These are phyloP conservation scores for Termitomyces eurrhizus DNA, from an alignment of 768 basidiomycete species.

Conservation along the genomic window DNA sequence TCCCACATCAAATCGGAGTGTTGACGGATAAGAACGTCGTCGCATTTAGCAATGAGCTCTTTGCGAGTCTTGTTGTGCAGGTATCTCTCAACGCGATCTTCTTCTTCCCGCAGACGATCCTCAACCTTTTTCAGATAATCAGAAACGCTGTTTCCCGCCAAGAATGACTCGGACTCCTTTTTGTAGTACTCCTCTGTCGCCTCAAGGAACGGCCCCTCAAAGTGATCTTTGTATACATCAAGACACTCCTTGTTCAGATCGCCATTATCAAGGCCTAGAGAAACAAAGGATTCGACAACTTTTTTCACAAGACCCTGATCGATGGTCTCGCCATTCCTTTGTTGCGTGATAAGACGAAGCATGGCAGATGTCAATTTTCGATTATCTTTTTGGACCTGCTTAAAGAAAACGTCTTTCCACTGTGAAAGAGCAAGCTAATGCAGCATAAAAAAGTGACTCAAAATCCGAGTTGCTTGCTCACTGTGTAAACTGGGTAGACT, in stretches of 20 bases:
- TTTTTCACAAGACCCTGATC: conserved; percentile 97
- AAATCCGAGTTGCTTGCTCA: conserved; percentile 33
- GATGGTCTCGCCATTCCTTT: conserved; percentile 93
- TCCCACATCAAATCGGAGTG: conserved; percentile 92
- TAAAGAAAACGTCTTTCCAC: conserved; percentile 93
- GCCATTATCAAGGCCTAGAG: conserved; percentile 86
- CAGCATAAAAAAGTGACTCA: conserved; percentile 1
- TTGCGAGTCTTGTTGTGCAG: conserved; percentile 90
- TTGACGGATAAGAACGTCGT: conserved; percentile 88
- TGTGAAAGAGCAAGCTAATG: conserved; percentile 85
- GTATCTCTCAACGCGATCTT: conserved; percentile 94
- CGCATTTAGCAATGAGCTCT: conserved; percentile 82
- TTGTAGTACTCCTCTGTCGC: conserved; percentile 94
- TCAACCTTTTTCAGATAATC: conserved; percentile 98
- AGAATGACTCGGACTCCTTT: conserved; percentile 88
- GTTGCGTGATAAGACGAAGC: conserved; percentile 84
- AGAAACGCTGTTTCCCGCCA: conserved; percentile 87
- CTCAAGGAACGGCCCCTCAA: conserved; percentile 84
- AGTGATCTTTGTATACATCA: conserved; percentile 92
- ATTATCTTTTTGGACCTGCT: conserved; percentile 76
- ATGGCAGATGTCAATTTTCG: conserved; percentile 84
- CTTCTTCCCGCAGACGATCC: conserved; percentile 89
- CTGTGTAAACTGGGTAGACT: conserved; percentile 95
- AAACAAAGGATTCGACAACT: conserved; percentile 97
- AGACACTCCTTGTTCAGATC: conserved; percentile 94